A percentile compares a stretch with the other conserved stretches of the same genome.
Conservation (phyloP, 2,329 filamentous ascomycete genomes). For the Aulographum hederae region DNA sequence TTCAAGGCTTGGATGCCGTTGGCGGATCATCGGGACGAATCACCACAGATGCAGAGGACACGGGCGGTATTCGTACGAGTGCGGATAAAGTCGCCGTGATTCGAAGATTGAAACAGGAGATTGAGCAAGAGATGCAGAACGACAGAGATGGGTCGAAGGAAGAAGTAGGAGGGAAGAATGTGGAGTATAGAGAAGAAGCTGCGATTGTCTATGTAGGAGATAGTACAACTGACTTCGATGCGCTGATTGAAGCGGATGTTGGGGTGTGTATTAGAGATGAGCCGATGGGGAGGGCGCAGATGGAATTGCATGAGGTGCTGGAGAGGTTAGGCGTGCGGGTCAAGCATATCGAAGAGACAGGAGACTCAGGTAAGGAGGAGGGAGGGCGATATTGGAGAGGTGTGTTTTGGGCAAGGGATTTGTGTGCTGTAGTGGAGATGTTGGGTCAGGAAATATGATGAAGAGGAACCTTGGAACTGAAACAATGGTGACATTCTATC, state of each 20-base stretch:
- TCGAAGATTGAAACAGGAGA: conserved; percentile 1
- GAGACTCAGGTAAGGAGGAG: not conserved
- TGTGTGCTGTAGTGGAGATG: too few species aligned
- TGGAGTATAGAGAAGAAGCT: conserved; percentile 1
- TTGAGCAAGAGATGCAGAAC: too few species aligned
- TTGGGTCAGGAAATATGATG: too few species aligned
- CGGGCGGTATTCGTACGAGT: conserved; percentile 17
- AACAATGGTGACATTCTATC: too few species aligned
- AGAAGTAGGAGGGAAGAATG: not conserved
- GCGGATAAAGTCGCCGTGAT: conserved; percentile 20
- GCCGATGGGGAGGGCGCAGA: conserved; percentile 16
- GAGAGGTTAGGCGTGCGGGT: conserved; percentile 11
- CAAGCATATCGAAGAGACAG: not conserved
- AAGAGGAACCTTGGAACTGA: too few species aligned
- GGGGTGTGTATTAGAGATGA: conserved; percentile 27
- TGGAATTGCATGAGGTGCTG: conserved; percentile 15
- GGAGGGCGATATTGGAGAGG: not conserved
- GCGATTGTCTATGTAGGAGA: conserved; percentile 27
- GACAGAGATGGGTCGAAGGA: not conserved
- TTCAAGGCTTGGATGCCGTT: conserved; percentile 9
- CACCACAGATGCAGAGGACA: conserved; percentile 7
- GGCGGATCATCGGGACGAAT: conserved; percentile 11
- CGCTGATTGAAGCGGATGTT: conserved; percentile 23
- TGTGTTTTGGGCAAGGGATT: not conserved
- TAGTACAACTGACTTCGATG: conserved; percentile 28